A percentile compares a stretch with the other conserved stretches of the same genome.
Evolutionary conservation across 2,329 filamentous ascomycete genomes (phyloP).

Genomic region (Penicillium sp.): DNA sequence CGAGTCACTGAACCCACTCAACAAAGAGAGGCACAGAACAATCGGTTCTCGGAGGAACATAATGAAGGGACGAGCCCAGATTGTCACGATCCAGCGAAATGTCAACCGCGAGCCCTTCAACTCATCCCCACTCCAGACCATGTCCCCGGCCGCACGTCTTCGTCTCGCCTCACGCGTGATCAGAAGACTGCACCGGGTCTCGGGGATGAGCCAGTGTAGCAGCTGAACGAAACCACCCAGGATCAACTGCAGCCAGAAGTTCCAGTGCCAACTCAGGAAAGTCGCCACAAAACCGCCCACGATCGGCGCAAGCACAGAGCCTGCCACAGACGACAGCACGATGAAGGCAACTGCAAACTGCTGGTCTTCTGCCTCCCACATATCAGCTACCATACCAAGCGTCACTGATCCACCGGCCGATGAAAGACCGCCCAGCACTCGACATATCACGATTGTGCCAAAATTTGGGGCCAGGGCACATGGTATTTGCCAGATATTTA

Average conservation of each 20-base stretch:
- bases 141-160: conserved; percentile 59
- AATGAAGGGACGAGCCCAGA: conserved; percentile 65
- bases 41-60: conserved; percentile 70
- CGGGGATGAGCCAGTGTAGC: conserved; percentile 56
- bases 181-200: conserved; percentile 62
- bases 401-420: conserved; percentile 69
- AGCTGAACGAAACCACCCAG: conserved; percentile 59
- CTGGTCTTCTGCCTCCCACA: conserved; percentile 62
- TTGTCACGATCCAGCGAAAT: conserved; percentile 58
- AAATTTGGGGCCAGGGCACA: conserved; percentile 75
- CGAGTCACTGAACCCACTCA: conserved; percentile 68
- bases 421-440: conserved; percentile 65
- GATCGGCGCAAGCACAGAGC: conserved; percentile 53
- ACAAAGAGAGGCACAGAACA: conserved; percentile 62
- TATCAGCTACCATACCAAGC: conserved; percentile 66
- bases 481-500: conserved; percentile 76
- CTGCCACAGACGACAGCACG: conserved; percentile 60
- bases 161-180: conserved; percentile 63
- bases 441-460: conserved; percentile 68
- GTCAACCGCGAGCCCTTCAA: conserved; percentile 62
- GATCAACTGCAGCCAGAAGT: conserved; percentile 67
- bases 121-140: conserved; percentile 75
- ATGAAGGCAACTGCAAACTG: conserved; percentile 66
- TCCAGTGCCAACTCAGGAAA: conserved; percentile 60
- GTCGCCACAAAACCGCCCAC: conserved; percentile 58